Base-by-base conservation (phyloP, 352 stramenopile genomes). In the Phytophthora nicotianae region DNA sequence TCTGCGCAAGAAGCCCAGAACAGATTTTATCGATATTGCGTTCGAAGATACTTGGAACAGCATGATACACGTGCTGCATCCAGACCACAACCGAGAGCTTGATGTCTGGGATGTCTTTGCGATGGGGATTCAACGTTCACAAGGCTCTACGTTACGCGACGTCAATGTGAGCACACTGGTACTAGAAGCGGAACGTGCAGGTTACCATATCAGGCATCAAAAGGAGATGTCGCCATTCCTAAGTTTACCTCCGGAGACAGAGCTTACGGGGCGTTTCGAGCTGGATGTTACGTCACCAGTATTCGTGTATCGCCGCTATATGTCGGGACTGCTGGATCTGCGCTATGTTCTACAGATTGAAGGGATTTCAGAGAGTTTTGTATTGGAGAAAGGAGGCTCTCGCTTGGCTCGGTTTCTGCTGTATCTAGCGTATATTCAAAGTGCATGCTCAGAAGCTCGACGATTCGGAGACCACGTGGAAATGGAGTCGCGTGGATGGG, bases 311-410 rank as follows among this genome's bases (percentile, higher is more conserved):
- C 89, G 97, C 16, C 83, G 97, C 19, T 99, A 99, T 58, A 97
- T 95, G 65, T 97, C 93, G 14, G 96, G 97, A 3, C 87, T 99
- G n/a, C 78, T 97, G 37, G 97, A 99, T 81, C 79, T 99, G 35
- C 98, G 98, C 33, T 99, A 98, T 66, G 96, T 98, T 8, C 78
- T 99, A 11, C 98, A 99, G 73, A 98, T 99, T 20, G 86, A 97
- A 52, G 95, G 95, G n/a, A 97, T 98, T 63, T 90, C 84, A 0
- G 82, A 93, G 42, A 70, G 70, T 19, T 98, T 99, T 74, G 83
- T 97, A 14, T 58, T 84, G 38, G 77, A 88, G 21, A 87, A 90
- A 50, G 77, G 74, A 42, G 82, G 84, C 2, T 69, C 68, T 21
- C 65, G 77, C 10, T 72, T 88, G 23, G 72, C 81, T 20, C 70